Percentiles rank a stretch among this genome's conserved stretches.
phyloP scores from a whole-genome alignment of 2,329 filamentous ascomycete genomes.

The Chrysoporthe puriensis region DNA sequence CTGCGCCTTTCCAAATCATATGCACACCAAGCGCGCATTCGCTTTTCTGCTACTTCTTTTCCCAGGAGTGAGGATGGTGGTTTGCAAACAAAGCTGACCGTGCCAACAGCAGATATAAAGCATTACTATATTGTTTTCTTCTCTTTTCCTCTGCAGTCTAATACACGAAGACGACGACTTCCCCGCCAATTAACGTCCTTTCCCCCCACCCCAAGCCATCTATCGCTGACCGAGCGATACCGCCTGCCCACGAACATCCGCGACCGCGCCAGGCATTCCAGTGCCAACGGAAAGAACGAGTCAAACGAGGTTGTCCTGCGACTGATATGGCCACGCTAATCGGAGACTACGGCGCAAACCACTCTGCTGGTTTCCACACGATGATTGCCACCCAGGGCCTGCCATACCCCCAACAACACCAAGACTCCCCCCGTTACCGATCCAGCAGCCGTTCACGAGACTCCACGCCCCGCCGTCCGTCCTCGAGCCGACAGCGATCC shows the following conservation, averaged over 20 bases:
- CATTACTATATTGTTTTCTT: background rate
- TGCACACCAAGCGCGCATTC: background rate
- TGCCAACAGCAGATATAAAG: background rate
- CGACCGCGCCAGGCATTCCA: background rate
- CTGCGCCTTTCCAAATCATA: background rate
- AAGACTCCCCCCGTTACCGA: conserved; percentile 45
- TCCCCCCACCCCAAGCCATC: background rate
- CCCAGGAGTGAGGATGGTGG: background rate
- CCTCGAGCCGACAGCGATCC: conserved; percentile 29
- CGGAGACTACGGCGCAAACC: conserved; percentile 70
- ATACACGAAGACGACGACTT: background rate
- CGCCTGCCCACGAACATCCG: background rate
- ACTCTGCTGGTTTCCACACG: conserved; percentile 71
- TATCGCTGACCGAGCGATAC: background rate
- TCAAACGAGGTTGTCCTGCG: background rate
- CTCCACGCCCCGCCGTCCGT: conserved; percentile 34
- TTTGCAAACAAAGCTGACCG: background rate
- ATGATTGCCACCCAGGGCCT: conserved; percentile 62
- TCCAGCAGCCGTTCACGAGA: conserved; percentile 42
- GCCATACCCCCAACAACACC: conserved; percentile 50
- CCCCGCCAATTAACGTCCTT: background rate
- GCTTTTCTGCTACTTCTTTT: background rate
- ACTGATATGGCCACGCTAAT: conserved; percentile 67
- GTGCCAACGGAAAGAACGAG: background rate
- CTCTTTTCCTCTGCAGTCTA: background rate